These are phyloP conservation scores for Ustilago sp. DNA, from an alignment of 1,284 basidiomycete species.

Conservation along the genomic window DNA sequence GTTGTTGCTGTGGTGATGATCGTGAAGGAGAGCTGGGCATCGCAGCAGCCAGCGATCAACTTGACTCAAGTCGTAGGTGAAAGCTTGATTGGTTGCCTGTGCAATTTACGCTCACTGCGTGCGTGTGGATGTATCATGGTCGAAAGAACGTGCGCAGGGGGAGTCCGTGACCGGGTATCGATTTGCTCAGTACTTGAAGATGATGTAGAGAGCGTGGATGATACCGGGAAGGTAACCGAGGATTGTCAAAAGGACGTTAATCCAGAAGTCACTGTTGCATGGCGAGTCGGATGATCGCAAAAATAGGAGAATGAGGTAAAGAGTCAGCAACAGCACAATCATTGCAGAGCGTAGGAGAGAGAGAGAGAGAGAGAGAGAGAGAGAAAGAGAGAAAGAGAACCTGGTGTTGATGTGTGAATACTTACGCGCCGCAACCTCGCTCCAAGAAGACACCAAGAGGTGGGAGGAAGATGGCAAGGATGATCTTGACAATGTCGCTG, in stretches of 20 bases:
- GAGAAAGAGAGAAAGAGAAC: not conserved
- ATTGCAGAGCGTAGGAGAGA: not conserved
- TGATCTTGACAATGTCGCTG: slow-evolving; percentile 58
- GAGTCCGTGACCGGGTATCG: not conserved
- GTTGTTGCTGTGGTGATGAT: not conserved
- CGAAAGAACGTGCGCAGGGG: not conserved
- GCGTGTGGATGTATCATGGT: not conserved
- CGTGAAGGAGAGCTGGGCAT: not conserved
- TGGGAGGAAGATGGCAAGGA: slow-evolving; percentile 52
- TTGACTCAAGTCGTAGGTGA: not conserved
- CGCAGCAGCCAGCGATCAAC: not conserved
- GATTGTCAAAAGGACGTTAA: slow-evolving; percentile 61
- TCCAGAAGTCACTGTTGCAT: slow-evolving; percentile 45
- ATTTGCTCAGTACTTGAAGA: slow-evolving; percentile 57
- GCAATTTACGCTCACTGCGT: not conserved
- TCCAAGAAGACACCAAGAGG: slow-evolving; percentile 55
- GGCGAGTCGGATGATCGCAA: too few species aligned
- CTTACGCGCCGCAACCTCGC: slow-evolving; percentile 48
- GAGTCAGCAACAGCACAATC: not conserved
- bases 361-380: not conserved
- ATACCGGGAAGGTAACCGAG: slow-evolving; percentile 62
- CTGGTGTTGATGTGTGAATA: not conserved
- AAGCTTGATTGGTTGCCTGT: not conserved
- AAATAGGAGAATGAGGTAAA: not conserved
- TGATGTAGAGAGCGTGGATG: slow-evolving; percentile 65